Evolutionary conservation across 2,329 filamentous ascomycete genomes (phyloP), one percentile per base, ranked within the genome.

Genomic region (Aspergillus viridinutans): DNA sequence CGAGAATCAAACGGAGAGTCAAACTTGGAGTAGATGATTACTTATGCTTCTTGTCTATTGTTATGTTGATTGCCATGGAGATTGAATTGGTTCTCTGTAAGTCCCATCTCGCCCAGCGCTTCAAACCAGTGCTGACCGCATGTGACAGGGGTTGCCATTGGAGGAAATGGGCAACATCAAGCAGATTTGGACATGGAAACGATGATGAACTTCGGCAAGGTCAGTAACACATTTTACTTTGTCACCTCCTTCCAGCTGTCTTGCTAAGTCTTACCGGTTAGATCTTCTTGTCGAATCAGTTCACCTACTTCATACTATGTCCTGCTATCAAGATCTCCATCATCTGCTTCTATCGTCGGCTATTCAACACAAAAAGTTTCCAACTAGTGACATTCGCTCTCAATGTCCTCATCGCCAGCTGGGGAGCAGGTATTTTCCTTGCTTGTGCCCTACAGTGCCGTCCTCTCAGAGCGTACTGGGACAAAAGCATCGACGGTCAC

Each of bases 251-350:
- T 49, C n/a, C 50, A 49, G 3, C 14, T n/a, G 35, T 38, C 23
- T 21, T 20, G 43, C 47, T 47, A 28, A 54, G 10, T 42, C 51
- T 48, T 57, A 45, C 32, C 10, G 2, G n/a, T n/a, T 23, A 71
- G 68, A 69, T 72, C 58, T 72, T 72, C 63, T 64, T 72, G 7
- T 64, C 69, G 50, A 72, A 72, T 55, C 65, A 71, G 58, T 72
- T 72, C 58, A 69, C 68, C 29, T 72, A 72, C 55, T 72, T 72
- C 58, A 17, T 69, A 10, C 61, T 72, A 42, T 69, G 68, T 35
- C 69, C 69, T 2, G 59, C 60, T 45, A 67, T 70, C 59, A 72
- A 72, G 45, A 69, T 71, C 49, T 71, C 69, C 47, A 69, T 72
- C 52, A 59, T 72, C 53, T 72, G 69, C 59, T 72, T 72, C 65